A percentile compares a stretch with the other conserved stretches of the same genome.
Conservation (phyloP, 352 stramenopile species). For the Bremia lactucae region DNA sequence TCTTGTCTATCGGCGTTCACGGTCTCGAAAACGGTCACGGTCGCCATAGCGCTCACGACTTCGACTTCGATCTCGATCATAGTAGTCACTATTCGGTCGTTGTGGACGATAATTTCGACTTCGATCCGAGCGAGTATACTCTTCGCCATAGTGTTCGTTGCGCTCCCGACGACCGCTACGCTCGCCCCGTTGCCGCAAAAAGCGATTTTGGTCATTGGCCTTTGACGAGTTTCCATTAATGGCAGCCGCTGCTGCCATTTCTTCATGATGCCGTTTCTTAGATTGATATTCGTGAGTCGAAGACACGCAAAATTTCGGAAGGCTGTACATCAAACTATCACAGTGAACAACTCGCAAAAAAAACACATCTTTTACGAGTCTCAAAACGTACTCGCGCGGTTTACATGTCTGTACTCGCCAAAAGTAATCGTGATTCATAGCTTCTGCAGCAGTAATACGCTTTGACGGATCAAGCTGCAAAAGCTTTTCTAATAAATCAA, state of each 20-base stretch:
- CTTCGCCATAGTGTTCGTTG: slow-evolving; percentile 22
- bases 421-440: slow-evolving; percentile 96
- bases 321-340: slow-evolving; percentile 23
- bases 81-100: slow-evolving; percentile 27
- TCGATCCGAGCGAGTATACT: slow-evolving; percentile 19
- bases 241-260: slow-evolving; percentile 36
- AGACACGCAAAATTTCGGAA: slow-evolving; percentile 78
- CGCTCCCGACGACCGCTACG: slow-evolving; percentile 23
- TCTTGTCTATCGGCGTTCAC: neutral
- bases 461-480: slow-evolving; percentile 91
- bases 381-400: slow-evolving; percentile 52
- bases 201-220: slow-evolving; percentile 19
- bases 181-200: slow-evolving; percentile 19
- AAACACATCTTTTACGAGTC: neutral
- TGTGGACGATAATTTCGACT: slow-evolving; percentile 20
- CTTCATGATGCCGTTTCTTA: slow-evolving; percentile 77
- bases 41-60: slow-evolving; percentile 20
- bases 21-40: slow-evolving; percentile 20
- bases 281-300: slow-evolving; percentile 82
- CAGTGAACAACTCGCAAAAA: slow-evolving; percentile 1
- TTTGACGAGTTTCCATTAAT: slow-evolving; percentile 16
- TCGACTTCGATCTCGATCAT: slow-evolving; percentile 24
- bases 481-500: slow-evolving; percentile 90
- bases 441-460: slow-evolving; percentile 89
- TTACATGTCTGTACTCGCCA: slow-evolving; percentile 82